Conservation (phyloP, 352 stramenopile species). For the Globisporangium radiosum region DNA sequence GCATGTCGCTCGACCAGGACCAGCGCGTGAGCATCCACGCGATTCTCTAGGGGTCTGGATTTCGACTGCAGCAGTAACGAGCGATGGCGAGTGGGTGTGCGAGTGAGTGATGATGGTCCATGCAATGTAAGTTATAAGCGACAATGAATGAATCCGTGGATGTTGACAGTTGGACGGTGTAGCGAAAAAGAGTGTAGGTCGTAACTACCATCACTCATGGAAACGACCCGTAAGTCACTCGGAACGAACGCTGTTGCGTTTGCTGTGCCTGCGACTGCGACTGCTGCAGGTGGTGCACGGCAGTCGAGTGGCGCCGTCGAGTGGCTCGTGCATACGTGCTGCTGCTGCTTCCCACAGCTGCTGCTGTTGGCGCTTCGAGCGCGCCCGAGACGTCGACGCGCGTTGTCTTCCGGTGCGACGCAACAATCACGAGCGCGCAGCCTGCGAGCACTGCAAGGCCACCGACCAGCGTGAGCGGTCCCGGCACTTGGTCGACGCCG, state of each 20-base stretch:
- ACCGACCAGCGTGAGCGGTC: conserved; percentile 32
- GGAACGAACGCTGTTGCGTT: conserved; percentile 2
- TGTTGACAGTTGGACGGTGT: not conserved
- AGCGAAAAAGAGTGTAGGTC: not conserved
- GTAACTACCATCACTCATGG: not conserved
- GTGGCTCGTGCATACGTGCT: not conserved
- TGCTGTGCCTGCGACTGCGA: not conserved
- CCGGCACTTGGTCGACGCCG: conserved; percentile 30
- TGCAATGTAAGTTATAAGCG: not conserved
- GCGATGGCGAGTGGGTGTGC: no score
- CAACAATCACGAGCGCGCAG: conserved; percentile 35
- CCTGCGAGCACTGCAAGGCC: conserved; percentile 27
- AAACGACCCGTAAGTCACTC: conserved; percentile 19
- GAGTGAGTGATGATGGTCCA: not conserved
- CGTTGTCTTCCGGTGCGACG: conserved; percentile 25
- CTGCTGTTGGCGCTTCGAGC: conserved; percentile 11
- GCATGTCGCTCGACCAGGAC: conserved; percentile 51
- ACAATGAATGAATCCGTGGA: not conserved
- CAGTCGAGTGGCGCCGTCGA: conserved; percentile 9
- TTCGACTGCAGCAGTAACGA: not conserved
- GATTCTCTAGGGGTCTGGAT: conserved; percentile 30
- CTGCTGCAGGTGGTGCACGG: conserved; percentile 4
- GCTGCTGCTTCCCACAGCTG: not conserved
- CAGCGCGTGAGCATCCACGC: conserved; percentile 58
- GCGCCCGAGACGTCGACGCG: conserved; percentile 34